Conservation (phyloP, 208 protist species). For the Crithidia sp. region DNA sequence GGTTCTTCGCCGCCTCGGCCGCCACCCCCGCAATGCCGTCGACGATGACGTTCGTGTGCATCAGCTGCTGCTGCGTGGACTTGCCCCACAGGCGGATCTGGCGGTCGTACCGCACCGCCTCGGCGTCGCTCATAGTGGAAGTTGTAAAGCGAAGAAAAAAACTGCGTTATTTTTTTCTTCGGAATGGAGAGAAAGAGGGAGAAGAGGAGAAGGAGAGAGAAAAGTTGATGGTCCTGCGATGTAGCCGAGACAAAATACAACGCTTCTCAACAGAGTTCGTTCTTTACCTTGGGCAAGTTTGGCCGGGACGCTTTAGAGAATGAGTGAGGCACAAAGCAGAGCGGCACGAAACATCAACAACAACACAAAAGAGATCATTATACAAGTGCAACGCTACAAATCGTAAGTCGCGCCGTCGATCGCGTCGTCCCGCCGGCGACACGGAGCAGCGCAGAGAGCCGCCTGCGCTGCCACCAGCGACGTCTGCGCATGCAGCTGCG, state of each 20-base stretch:
- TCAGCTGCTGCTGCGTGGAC: constrained; percentile 87
- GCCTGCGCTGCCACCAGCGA: constrained; percentile 15
- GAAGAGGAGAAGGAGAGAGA: constrained; percentile 2
- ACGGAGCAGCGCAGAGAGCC: constrained; percentile 19
- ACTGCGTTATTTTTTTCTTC: not conserved
- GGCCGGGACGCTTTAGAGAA: too few relatives aligned
- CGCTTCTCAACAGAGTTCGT: too few relatives aligned
- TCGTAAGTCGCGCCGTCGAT: constrained; percentile 20
- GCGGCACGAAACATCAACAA: not conserved
- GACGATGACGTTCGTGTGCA: constrained; percentile 58
- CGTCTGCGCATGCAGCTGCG: constrained; percentile 8
- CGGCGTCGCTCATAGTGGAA: constrained; percentile 47
- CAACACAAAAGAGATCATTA: not conserved
- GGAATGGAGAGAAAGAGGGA: not conserved
- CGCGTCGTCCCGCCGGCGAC: constrained; percentile 9
- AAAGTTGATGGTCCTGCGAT: not conserved
- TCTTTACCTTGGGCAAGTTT: too few relatives aligned
- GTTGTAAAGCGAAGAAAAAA: not conserved
- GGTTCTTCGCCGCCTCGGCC: constrained; percentile 90
- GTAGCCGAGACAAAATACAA: too few relatives aligned
- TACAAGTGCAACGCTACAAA: constrained; percentile 1
- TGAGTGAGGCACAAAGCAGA: not conserved
- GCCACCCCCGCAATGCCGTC: constrained; percentile 58
- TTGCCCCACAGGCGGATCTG: constrained; percentile 94
- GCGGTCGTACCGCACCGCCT: constrained; percentile 91